A percentile compares a stretch with the other conserved stretches of the same genome.
These are phyloP conservation scores for Pythium scleroteichum DNA, from an alignment of 352 stramenopile species.

Conservation along the genomic window DNA sequence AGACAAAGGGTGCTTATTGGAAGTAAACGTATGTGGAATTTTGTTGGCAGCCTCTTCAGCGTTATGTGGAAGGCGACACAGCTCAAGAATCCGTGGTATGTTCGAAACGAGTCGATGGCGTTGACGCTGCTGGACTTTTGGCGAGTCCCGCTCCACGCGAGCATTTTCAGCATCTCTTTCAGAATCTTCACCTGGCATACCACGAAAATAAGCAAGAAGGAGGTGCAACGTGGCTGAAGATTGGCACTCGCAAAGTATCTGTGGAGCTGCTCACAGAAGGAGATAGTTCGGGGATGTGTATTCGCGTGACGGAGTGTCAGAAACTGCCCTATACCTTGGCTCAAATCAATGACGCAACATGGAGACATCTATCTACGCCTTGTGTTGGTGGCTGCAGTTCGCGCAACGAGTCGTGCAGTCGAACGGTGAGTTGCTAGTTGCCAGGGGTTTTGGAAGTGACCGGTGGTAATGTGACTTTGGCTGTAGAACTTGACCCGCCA, in stretches of 20 bases:
- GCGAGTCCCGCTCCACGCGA: background rate
- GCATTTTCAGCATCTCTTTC: slow-evolving; percentile 13
- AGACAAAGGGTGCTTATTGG: background rate
- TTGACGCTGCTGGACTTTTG: background rate
- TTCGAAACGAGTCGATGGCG: background rate
- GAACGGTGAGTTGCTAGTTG: slow-evolving; percentile 2
- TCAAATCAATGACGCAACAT: slow-evolving; percentile 10
- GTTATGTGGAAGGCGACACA: background rate
- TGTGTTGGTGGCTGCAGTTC: background rate
- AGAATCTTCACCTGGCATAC: slow-evolving; percentile 16
- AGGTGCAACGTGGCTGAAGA: slow-evolving; percentile 9
- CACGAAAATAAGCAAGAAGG: background rate
- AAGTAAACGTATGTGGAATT: background rate
- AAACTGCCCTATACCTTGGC: slow-evolving; percentile 9
- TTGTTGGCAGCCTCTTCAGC: background rate
- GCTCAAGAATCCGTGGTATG: background rate
- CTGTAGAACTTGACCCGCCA: background rate
- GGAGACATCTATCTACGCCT: slow-evolving; percentile 9
- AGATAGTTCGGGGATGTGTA: slow-evolving; percentile 2
- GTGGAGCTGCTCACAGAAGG: slow-evolving; percentile 12
- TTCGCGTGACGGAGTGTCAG: slow-evolving; percentile 23
- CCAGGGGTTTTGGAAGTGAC: background rate
- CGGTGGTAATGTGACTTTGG: background rate
- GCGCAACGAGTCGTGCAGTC: background rate
- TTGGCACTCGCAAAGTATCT: slow-evolving; percentile 18